A percentile compares a stretch with the other conserved stretches of the same genome.
Evolutionary conservation across 306 rosid genomes (phyloP).

Genomic region (Vachellia pachyceras): DNA sequence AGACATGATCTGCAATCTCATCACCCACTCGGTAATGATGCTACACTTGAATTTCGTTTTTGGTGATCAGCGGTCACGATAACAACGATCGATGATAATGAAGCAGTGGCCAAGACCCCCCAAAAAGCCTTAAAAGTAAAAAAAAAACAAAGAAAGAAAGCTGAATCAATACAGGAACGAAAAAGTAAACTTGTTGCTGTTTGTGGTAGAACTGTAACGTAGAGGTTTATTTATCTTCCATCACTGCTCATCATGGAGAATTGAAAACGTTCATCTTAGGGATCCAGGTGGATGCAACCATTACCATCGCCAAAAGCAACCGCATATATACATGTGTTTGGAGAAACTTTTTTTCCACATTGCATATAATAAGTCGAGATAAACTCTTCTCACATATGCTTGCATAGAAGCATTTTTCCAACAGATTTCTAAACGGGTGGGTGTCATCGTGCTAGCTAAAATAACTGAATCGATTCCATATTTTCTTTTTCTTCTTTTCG

Average conservation of each 20-base stretch:
- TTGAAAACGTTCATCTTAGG: constrained; percentile 27
- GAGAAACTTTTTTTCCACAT: too few relatives aligned
- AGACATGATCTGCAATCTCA: constrained; percentile 44
- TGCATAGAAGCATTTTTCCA: too few relatives aligned
- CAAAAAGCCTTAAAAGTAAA: background rate
- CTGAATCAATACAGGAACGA: constrained; percentile 27
- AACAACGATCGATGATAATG: constrained; percentile 40
- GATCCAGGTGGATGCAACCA: constrained; percentile 50
- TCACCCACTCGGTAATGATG: constrained; percentile 57
- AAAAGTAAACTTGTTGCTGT: constrained; percentile 38
- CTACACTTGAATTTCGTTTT: constrained; percentile 58
- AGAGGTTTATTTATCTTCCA: constrained; percentile 39
- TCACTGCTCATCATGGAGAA: constrained; percentile 39
- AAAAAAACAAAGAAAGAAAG: constrained; percentile 27
- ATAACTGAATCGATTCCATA: constrained; percentile 17
- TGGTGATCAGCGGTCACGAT: constrained; percentile 53
- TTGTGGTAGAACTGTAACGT: constrained; percentile 29
- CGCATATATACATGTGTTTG: too few relatives aligned
- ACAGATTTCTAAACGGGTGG: too few relatives aligned
- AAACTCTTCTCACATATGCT: too few relatives aligned
- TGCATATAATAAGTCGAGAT: too few relatives aligned
- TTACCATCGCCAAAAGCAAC: constrained; percentile 15
- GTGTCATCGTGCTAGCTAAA: constrained; percentile 20
- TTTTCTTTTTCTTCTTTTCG: background rate
- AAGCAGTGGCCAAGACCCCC: constrained; percentile 21